These are phyloP conservation scores for Colletotrichum abscissum DNA, from an alignment of 2,329 filamentous ascomycete genomes.

Conservation along the genomic window DNA sequence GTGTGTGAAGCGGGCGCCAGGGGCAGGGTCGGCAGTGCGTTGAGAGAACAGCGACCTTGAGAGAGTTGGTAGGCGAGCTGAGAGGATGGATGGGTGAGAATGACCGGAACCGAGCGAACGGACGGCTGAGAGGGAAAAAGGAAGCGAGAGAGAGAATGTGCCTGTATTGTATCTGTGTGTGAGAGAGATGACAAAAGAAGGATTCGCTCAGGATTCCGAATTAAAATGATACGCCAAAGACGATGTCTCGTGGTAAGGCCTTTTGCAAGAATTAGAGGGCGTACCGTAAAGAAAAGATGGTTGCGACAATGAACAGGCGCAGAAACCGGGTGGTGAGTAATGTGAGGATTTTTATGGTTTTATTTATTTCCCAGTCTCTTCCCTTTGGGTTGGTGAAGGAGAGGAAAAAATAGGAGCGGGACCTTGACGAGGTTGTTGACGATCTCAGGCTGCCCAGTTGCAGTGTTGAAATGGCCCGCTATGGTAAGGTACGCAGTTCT, in stretches of 20 bases:
- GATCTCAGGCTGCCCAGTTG: constrained; percentile 6
- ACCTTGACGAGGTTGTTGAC: constrained; percentile 32
- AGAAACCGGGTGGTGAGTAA: not conserved
- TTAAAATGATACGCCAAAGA: constrained; percentile 26
- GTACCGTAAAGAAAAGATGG: constrained; percentile 19
- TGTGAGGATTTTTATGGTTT: not conserved
- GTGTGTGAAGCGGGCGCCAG: constrained; percentile 18
- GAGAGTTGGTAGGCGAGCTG: constrained; percentile 8
- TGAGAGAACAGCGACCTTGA: not conserved
- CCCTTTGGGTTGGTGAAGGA: constrained; percentile 9
- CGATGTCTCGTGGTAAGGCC: not conserved
- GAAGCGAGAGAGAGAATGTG: not conserved
- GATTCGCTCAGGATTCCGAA: constrained; percentile 18
- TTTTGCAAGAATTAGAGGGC: constrained; percentile 13
- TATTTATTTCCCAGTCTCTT: constrained; percentile 2
- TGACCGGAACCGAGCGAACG: constrained; percentile 26
- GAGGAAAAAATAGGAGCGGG: constrained; percentile 16
- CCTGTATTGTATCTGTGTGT: too few species aligned
- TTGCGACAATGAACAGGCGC: constrained; percentile 28
- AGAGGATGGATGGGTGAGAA: constrained; percentile 36
- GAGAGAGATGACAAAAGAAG: constrained; percentile 3
- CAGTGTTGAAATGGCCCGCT: not conserved
- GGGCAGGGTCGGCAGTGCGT: constrained; percentile 32
- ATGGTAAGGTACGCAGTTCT: not conserved
- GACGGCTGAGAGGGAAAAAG: not conserved